A percentile compares a stretch with the other conserved stretches of the same genome.
Evolutionary conservation across 2,329 filamentous ascomycete species (phyloP).

Genomic region (Apiospora hydei): DNA sequence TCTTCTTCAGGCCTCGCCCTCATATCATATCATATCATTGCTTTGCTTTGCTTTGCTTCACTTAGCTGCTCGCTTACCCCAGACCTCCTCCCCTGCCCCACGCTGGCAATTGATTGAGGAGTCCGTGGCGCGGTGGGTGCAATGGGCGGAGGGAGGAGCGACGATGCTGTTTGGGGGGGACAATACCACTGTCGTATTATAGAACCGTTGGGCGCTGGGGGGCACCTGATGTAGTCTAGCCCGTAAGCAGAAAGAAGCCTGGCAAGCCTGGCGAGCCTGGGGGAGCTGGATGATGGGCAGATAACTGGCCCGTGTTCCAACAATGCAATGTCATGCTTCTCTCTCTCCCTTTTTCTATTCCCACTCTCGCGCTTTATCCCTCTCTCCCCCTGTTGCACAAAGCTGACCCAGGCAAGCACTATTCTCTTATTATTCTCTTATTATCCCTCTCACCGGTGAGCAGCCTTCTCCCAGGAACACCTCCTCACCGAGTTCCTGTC

Average conservation of each 20-base stretch:
- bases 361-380: conserved; percentile 20
- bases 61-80: conserved; percentile 2
- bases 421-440: conserved; percentile 21
- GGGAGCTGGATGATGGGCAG: conserved; percentile 16
- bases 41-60: too few relatives aligned
- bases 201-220: background rate
- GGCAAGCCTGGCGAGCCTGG: background rate
- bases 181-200: conserved; percentile 9
- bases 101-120: background rate
- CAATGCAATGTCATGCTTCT: conserved; percentile 21
- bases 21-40: background rate
- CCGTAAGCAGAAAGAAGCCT: background rate
- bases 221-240: conserved; percentile 20
- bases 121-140: conserved; percentile 12
- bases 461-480: conserved; percentile 3
- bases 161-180: background rate
- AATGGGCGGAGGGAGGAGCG: background rate
- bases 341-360: conserved; percentile 18
- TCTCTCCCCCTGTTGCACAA: conserved; percentile 21
- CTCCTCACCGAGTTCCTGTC: conserved; percentile 14
- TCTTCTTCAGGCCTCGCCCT: background rate
- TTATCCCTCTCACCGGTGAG: conserved; percentile 22
- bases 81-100: background rate
- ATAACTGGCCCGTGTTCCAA: conserved; percentile 22
- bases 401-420: conserved; percentile 19